Percentiles rank a stretch among this genome's conserved stretches.
These are phyloP conservation scores for Phytophthora europaea DNA, from an alignment of 352 stramenopile genomes.

Conservation along the genomic window DNA sequence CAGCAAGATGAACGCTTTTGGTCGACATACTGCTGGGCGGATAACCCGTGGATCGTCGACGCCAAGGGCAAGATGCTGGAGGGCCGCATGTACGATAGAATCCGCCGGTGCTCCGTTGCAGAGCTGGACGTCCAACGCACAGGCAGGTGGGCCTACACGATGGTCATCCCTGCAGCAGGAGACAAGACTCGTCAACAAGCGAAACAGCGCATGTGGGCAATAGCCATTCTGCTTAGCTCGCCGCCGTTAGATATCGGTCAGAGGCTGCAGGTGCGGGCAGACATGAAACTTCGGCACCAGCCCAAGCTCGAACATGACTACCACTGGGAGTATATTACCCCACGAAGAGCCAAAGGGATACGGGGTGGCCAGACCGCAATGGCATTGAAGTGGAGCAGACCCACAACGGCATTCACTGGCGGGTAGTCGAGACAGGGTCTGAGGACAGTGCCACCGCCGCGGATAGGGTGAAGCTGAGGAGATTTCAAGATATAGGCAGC, in stretches of 20 bases:
- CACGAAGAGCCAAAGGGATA: neutral
- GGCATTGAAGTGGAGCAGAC: neutral
- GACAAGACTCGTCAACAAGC: neutral
- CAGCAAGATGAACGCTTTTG: neutral
- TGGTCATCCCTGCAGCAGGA: neutral
- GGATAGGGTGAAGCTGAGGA: neutral
- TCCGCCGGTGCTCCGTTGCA: neutral
- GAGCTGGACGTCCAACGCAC: neutral
- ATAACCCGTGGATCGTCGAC: neutral
- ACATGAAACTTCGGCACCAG: neutral
- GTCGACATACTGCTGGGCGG: neutral
- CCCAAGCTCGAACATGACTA: too few relatives aligned
- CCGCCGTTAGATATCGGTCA: neutral
- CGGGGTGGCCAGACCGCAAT: neutral
- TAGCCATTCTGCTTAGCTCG: neutral
- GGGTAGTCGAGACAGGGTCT: neutral
- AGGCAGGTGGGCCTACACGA: neutral
- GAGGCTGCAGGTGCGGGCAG: neutral
- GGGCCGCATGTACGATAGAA: neutral
- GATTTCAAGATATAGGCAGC: neutral
- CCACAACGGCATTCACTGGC: neutral
- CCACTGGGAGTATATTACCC: neutral
- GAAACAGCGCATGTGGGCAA: neutral
- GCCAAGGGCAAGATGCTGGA: neutral
- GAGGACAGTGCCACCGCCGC: neutral